These are phyloP conservation scores for Cystobasidiopsis lactophilus DNA, from an alignment of 768 basidiomycete species.

Conservation along the genomic window DNA sequence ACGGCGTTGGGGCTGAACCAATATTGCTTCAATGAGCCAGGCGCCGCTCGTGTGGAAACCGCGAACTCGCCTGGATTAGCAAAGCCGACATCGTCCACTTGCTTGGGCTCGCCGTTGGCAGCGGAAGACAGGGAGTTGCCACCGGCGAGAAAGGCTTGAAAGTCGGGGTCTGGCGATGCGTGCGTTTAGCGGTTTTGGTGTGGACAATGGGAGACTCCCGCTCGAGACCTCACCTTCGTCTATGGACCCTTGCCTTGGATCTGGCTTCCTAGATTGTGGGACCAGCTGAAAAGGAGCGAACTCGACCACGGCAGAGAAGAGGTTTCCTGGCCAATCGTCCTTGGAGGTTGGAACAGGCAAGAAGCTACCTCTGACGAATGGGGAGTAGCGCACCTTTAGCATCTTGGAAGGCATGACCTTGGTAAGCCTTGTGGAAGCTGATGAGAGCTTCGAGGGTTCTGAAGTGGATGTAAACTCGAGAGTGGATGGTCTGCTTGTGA, in stretches of 20 bases:
- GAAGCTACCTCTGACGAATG: neutral
- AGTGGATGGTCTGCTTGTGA: constrained; percentile 63
- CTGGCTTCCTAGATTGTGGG: constrained; percentile 55
- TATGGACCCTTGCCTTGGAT: constrained; percentile 65
- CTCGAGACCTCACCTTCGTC: constrained; percentile 44
- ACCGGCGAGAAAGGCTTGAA: constrained; percentile 30
- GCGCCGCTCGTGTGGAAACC: constrained; percentile 7
- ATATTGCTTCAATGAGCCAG: constrained; percentile 12
- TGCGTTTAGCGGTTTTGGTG: neutral
- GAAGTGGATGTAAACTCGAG: constrained; percentile 83
- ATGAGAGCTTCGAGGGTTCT: constrained; percentile 48
- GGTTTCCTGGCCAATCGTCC: constrained; percentile 42
- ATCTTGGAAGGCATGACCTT: constrained; percentile 77
- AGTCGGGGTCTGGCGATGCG: constrained; percentile 45
- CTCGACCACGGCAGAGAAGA: constrained; percentile 73
- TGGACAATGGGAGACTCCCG: neutral
- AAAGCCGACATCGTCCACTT: neutral
- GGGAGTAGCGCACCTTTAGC: constrained; percentile 47
- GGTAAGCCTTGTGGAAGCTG: constrained; percentile 57
- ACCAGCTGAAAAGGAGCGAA: constrained; percentile 81
- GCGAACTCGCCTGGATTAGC: neutral
- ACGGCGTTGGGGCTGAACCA: constrained; percentile 73
- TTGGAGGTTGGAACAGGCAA: neutral
- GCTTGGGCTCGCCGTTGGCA: neutral
- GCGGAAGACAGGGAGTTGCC: neutral